Evolutionary conservation across 2,329 filamentous ascomycete genomes (phyloP), one percentile per base, ranked within the genome.

Genomic region (Coniochaeta pulveracea): DNA sequence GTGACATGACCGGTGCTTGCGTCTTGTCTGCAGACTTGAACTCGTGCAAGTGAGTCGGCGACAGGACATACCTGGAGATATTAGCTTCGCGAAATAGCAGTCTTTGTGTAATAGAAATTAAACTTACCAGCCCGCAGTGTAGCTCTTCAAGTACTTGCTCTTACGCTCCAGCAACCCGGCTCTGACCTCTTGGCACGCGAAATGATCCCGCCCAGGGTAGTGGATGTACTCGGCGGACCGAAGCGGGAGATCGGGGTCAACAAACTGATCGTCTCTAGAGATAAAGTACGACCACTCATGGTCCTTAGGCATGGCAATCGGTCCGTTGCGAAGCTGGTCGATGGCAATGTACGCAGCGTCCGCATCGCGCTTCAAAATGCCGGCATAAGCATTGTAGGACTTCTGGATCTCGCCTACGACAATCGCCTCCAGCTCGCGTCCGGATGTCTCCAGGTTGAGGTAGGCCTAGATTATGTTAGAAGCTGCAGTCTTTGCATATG

Each of bases 91-190:
- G 37, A 25, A 23, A 14, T n/a, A 18, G n/a, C 21, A 25, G 9
- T 6, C n/a, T 14, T 21, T 10, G 22, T 14, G 11, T 15, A 31
- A 16, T 6, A 6, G 19, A 21, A 7, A 21, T 11, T 16, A 24
- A 16, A 63, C 79, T 59, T 64, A 89, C 88, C 89, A 96, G 51
- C 89, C 89, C 17, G 86, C 83, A 6, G 88, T 91, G 56, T 95
- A 95, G 55, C 88, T 95, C 65, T 95, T 96, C 40, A 98, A 64
- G 50, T 96, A 98, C 54, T 96, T 98, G 71, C 86, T 94, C 76
- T 96, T 96, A 44, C 91, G 80, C 63, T 98, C 91, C 22, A 98
- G 65, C 58, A 95, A 77, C 3, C 91, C 91, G 14, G 85, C 85
- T 39, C 88, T 72, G 34, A 98, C 83, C 56, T 96, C 89, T 40